Conservation (phyloP, 805 yeast genomes). For the Yamadazyma tumulicola region DNA sequence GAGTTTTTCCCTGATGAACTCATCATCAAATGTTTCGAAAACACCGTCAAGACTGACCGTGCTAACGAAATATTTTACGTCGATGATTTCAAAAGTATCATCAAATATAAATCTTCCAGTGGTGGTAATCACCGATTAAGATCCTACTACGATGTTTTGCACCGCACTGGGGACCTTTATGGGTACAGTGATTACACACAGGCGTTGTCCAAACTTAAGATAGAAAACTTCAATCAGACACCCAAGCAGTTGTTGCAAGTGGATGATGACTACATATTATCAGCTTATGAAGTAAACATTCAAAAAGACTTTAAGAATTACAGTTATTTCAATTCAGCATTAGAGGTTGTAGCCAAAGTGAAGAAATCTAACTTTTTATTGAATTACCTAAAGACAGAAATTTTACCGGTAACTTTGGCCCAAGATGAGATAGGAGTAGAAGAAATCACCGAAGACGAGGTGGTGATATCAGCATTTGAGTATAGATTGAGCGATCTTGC, state of each 20-base stretch:
- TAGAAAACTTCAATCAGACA: constrained; percentile 13
- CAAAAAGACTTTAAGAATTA: constrained; percentile 35
- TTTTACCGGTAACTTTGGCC: constrained; percentile 33
- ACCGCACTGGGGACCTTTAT: constrained; percentile 28
- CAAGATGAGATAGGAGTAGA: constrained; percentile 36
- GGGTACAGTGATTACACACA: constrained; percentile 33
- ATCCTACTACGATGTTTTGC: constrained; percentile 18
- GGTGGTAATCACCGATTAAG: constrained; percentile 19
- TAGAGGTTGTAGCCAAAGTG: constrained; percentile 24
- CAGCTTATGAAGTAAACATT: constrained; percentile 29
- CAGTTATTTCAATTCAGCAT: constrained; percentile 28
- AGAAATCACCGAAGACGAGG: constrained; percentile 52
- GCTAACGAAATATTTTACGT: constrained; percentile 32
- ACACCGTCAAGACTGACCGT: constrained; percentile 31
- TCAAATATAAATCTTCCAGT: constrained; percentile 12
- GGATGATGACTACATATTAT: constrained; percentile 34
- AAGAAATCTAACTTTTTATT: constrained; percentile 19
- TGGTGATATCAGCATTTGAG: constrained; percentile 71
- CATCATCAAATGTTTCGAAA: constrained; percentile 38
- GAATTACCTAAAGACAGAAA: constrained; percentile 25
- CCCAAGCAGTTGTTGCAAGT: constrained; percentile 11
- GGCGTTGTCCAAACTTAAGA: constrained; percentile 31
- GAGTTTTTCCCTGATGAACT: constrained; percentile 37
- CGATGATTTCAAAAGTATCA: constrained; percentile 29
- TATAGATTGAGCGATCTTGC: constrained; percentile 52